These are phyloP conservation scores for Cucurbitaria berberidis DNA, from an alignment of 2,329 filamentous ascomycete genomes.

Conservation along the genomic window DNA sequence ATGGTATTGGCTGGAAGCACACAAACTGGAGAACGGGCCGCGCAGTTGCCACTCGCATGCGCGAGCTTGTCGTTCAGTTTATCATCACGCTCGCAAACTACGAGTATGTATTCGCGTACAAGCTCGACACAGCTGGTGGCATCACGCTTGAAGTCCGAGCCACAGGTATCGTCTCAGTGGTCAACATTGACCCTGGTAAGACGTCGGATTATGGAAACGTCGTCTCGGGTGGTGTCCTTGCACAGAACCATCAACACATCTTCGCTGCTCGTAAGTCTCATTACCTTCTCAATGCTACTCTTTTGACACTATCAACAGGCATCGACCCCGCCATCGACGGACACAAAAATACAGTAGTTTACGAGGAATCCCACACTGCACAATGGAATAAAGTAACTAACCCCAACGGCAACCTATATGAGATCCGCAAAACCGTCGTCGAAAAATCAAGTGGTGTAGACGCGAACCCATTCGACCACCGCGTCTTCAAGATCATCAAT, in stretches of 20 bases:
- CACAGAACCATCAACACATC: conserved; percentile 74
- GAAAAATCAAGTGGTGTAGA: conserved; percentile 57
- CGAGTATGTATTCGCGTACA: conserved; percentile 48
- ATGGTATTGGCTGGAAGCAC: conserved; percentile 39
- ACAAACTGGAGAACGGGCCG: conserved; percentile 33
- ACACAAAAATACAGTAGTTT: conserved; percentile 60
- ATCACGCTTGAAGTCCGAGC: conserved; percentile 60
- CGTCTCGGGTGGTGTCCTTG: conserved; percentile 68
- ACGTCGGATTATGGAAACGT: conserved; percentile 65
- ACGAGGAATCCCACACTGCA: conserved; percentile 60
- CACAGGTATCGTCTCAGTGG: conserved; percentile 56
- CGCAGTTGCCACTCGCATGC: conserved; percentile 26
- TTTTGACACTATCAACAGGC: conserved; percentile 48
- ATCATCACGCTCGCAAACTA: conserved; percentile 39
- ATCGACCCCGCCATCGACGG: conserved; percentile 70
- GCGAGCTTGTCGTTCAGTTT: conserved; percentile 33
- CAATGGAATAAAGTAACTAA: conserved; percentile 62
- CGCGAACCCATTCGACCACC: conserved; percentile 61
- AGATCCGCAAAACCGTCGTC: conserved; percentile 58
- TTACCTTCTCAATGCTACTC: neutral
- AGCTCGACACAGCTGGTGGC: conserved; percentile 62
- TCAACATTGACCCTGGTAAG: conserved; percentile 64
- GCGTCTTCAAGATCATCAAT: conserved; percentile 62
- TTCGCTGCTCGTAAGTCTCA: conserved; percentile 53
- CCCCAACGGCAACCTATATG: conserved; percentile 67